Evolutionary conservation across 768 basidiomycete genomes (phyloP).

Genomic region (Ramaria sp.): DNA sequence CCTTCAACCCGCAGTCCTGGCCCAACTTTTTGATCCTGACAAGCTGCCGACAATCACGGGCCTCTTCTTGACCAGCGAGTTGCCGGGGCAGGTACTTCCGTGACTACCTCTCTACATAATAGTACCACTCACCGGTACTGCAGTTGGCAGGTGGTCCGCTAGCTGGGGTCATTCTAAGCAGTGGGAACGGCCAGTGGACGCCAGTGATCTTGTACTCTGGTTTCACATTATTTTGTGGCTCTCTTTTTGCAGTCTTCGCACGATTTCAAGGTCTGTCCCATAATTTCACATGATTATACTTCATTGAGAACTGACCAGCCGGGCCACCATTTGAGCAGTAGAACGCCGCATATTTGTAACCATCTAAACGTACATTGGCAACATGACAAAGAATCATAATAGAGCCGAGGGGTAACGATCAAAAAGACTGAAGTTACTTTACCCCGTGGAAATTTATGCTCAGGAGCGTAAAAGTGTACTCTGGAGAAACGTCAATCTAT

Average conservation of each 20-base stretch:
- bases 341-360: no score
- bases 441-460: no score
- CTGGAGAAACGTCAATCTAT: no score
- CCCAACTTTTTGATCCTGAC: background rate
- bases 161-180: conserved; percentile 3
- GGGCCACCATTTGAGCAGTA: no score
- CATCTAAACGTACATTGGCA: no score
- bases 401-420: no score
- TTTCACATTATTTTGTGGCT: conserved; percentile 4
- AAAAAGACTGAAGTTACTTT: no score
- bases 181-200: background rate
- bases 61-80: conserved; percentile 3
- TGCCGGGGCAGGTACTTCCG: conserved; percentile 1
- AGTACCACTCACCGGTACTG: background rate
- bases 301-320: no score
- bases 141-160: conserved; percentile 3
- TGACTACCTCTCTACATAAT: background rate
- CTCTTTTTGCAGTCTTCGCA: conserved; percentile 5
- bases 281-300: no score
- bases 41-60: background rate
- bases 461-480: no score
- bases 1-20: conserved; percentile 5
- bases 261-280: conserved; percentile 5
- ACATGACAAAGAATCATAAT: no score
- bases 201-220: conserved; percentile 6